Percentiles rank a stretch among this genome's conserved stretches.
These are phyloP conservation scores for Cyberlindnera subsufficiens DNA, from an alignment of 805 yeast genomes.

Conservation along the genomic window DNA sequence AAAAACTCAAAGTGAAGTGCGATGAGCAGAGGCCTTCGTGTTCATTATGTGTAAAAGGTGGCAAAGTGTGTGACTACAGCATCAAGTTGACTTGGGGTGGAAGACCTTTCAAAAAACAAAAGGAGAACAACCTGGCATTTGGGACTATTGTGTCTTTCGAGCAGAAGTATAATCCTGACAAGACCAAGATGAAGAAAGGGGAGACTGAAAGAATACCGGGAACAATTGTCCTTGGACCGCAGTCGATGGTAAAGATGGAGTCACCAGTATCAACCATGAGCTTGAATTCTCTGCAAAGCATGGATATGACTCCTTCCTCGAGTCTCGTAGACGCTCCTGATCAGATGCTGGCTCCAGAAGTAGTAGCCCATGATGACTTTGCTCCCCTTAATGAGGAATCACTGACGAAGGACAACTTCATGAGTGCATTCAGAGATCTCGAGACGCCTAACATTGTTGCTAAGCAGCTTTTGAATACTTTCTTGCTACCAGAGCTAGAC, in stretches of 20 bases:
- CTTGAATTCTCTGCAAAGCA: background rate
- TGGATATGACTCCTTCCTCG: background rate
- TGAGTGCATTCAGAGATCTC: constrained; percentile 11
- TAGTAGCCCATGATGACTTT: background rate
- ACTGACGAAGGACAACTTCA: background rate
- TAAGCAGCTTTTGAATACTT: constrained; percentile 12
- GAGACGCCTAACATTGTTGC: constrained; percentile 13
- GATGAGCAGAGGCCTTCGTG: constrained; percentile 64
- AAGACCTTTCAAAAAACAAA: constrained; percentile 48
- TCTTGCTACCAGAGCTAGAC: constrained; percentile 10
- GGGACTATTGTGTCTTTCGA: constrained; percentile 16
- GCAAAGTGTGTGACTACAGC: constrained; percentile 53
- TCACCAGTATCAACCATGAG: background rate
- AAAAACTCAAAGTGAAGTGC: constrained; percentile 59
- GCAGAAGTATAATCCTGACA: constrained; percentile 9
- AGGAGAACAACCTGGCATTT: constrained; percentile 20
- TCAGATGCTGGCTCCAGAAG: background rate
- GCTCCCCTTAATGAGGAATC: background rate
- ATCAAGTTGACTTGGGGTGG: constrained; percentile 72
- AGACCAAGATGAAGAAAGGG: background rate
- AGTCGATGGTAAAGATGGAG: background rate
- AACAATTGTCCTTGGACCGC: no score
- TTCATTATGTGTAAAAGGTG: constrained; percentile 43
- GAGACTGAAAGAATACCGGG: background rate
- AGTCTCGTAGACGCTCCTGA: background rate